phyloP scores from a whole-genome alignment of 73 alveolate species.

The Stentor roeselii region DNA sequence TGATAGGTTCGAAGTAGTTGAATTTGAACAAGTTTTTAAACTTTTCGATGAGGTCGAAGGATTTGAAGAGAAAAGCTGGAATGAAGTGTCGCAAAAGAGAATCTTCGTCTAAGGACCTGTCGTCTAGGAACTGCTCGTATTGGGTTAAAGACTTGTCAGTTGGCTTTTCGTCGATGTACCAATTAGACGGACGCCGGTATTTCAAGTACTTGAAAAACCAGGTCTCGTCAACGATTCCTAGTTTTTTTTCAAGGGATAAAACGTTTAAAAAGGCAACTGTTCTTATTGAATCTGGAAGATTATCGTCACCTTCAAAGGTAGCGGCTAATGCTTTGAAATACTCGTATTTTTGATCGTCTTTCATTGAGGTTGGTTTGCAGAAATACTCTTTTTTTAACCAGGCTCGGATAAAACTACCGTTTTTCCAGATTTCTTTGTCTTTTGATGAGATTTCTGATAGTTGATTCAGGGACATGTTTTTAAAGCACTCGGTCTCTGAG shows the following conservation, averaged over 20 bases:
- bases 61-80: not conserved
- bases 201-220: conserved; percentile 44
- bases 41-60: conserved; percentile 17
- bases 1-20: conserved; percentile 15
- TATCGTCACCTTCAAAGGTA: not conserved
- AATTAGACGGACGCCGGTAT: not conserved
- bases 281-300: conserved; percentile 37
- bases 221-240: conserved; percentile 42
- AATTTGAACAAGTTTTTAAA: conserved; percentile 15
- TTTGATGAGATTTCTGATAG: not conserved
- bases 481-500: conserved; percentile 13
- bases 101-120: not conserved
- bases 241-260: conserved; percentile 39
- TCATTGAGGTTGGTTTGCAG: not conserved
- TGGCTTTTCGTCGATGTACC: not conserved
- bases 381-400: not conserved
- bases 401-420: not conserved
- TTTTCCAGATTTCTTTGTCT: not conserved
- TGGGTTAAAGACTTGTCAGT: not conserved
- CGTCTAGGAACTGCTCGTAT: not conserved
- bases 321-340: too few species aligned
- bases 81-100: not conserved
- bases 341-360: not conserved
- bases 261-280: conserved; percentile 30
- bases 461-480: not conserved